Evolutionary conservation across 164 flowering plant genomes (phyloP), one percentile per base, ranked within the genome.

Genomic region (Berberis thunbergii): DNA sequence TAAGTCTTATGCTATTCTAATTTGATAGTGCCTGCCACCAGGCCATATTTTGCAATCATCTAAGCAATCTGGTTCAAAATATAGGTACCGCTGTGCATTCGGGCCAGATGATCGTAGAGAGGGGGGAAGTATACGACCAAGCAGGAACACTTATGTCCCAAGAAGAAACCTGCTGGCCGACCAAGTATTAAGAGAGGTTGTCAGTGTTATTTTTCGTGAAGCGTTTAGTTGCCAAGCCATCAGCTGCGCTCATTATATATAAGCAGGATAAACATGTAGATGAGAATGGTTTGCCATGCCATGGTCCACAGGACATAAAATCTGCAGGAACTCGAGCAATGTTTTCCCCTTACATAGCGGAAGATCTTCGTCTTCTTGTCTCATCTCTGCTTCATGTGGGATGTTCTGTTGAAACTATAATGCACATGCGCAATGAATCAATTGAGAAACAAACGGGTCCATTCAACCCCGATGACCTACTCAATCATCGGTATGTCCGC

Each of bases 81-180:
- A 68, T 78, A 95, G 99, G 86, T 95, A 95, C 65, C 91, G 99
- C 93, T 95, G 99, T 71, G 91, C 99, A 11, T 95, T 87, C 84
- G 99, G 99, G 8, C 99, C 99, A 9, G 97, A 95, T 72, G 99
- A 95, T 69, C 91, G 84, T 64, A 74, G 97, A 70, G 81, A 84
- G 62, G 97, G 97, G 58, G 99, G 97, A 2, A 62, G 79, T 75
- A 82, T 84, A 54, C 80, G 96, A 54, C 97, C 97, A 1, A 91
- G 97, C 64, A 79, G 98, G 74, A 86, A 54, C 56, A 84, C 87
- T 57, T 83, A 84, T 73, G 74, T 78, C 0, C 83, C 89, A 2
- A 86, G 77, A 91, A 86, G 75, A 89, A 78, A 54, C 72, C 91
- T 69, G 87, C 91, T 45, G 97, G 99, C 10, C 80, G 97, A 12